phyloP scores from a whole-genome alignment of 1,139 yeast species.

The Yueomyces sp. region DNA sequence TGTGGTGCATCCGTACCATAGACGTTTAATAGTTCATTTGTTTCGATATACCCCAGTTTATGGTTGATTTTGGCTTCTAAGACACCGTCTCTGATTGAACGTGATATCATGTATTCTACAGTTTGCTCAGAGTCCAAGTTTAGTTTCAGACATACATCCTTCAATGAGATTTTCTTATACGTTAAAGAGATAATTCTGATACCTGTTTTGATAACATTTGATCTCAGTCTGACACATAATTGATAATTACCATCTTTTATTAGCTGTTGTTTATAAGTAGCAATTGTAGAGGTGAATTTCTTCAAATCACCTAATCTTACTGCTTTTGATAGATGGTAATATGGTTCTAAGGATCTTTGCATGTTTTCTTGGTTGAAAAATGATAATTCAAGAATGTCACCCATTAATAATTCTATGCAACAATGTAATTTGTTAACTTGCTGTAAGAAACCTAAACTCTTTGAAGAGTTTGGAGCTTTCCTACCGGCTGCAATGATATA shows the following conservation, averaged over 20 bases:
- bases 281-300: slow-evolving; percentile 64
- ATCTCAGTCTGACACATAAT: slow-evolving; percentile 79
- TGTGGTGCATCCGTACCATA: slow-evolving; percentile 87
- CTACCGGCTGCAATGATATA: slow-evolving; percentile 86
- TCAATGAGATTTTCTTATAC: slow-evolving; percentile 80
- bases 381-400: slow-evolving; percentile 91
- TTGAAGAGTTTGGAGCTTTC: slow-evolving; percentile 89
- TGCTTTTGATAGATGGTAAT: slow-evolving; percentile 79
- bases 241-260: slow-evolving; percentile 73
- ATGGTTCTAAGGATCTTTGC: slow-evolving; percentile 58
- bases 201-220: slow-evolving; percentile 96
- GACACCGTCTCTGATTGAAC: slow-evolving; percentile 95
- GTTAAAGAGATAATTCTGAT: slow-evolving; percentile 86
- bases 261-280: slow-evolving; percentile 48
- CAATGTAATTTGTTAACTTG: slow-evolving; percentile 82
- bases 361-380: slow-evolving; percentile 55
- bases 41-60: slow-evolving; percentile 83
- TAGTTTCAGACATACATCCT: slow-evolving; percentile 81
- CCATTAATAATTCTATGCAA: slow-evolving; percentile 84
- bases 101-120: slow-evolving; percentile 93
- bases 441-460: slow-evolving; percentile 80
- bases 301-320: slow-evolving; percentile 86
- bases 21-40: slow-evolving; percentile 73
- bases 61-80: slow-evolving; percentile 92
- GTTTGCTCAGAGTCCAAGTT: slow-evolving; percentile 89